Evolutionary conservation across 1,284 basidiomycete genomes (phyloP), one percentile per base, ranked within the genome.

Genomic region (Exobasidium rhododendri): DNA sequence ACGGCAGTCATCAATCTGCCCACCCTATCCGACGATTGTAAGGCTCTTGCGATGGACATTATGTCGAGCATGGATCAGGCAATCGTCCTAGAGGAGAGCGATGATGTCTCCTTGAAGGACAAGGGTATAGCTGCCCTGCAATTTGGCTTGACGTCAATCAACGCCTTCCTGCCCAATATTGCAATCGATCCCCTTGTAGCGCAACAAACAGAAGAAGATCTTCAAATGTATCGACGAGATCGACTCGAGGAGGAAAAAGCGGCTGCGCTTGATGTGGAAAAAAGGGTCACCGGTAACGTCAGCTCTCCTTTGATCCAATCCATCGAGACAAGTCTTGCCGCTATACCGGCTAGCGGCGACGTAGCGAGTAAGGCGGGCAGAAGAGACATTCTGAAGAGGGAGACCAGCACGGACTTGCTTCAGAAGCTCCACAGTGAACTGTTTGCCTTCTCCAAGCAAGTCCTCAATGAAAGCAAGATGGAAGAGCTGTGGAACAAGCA

Each of bases 131-230:
- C 47, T 24, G n/a, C 26, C 24, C 13, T 50, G 4, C 84, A 83
- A 0, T 76, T 91, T 29, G 85, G 87, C 51, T 82, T 83, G 30
- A 71, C 85, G 56, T 79, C 90, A 30, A 75, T 91, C 17, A 82
- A 86, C 1, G 83, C 94, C n/a, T 90, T 89, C 75, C 84, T 97
- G 52, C 93, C 96, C 0, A 86, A 91, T 74, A 82, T 88, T 3
- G 92, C 94, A 1, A 82, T 97, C 58, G 96, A 98, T 78, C 94
- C 94, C 7, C 86, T 89, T 14, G 87, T 87, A 20, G 84, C 89
- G 32, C 84, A 87, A 56, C 84, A 83, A 50, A 86, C 85, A 40
- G 82, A 84, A 0, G 80, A 80, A 4, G 81, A 83, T 43, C 85
- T 88, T 50, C 82, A 85, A 70, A 50, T 59, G 17, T 57, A 63